Evolutionary conservation across 192 early-diverging fungal genomes (phyloP).

Genomic region (Backusella mclennaniae): DNA sequence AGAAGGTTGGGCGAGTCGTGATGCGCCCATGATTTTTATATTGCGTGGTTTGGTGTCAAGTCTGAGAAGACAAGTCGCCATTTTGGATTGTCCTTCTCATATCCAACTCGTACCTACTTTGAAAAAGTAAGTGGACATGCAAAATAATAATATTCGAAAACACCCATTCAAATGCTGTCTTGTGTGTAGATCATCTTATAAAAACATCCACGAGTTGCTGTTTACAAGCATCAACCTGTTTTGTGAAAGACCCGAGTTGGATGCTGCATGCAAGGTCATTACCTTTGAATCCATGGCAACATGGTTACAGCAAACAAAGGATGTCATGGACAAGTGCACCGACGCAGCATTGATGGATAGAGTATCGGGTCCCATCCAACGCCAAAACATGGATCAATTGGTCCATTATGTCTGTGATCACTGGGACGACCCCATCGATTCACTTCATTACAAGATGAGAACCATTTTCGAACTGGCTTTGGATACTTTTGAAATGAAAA

Average conservation of each 20-base stretch:
- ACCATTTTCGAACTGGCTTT: conserved; percentile 72
- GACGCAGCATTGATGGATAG: conserved; percentile 17
- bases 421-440: conserved; percentile 88
- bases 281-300: conserved; percentile 75
- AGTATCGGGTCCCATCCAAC: conserved; percentile 25
- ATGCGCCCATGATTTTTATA: conserved; percentile 40
- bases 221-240: conserved; percentile 62
- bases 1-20: conserved; percentile 26
- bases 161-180: neutral
- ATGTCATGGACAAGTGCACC: conserved; percentile 29
- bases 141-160: no score
- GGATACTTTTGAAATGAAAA: conserved; percentile 53
- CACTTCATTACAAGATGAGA: conserved; percentile 70
- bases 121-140: conserved; percentile 7
- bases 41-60: conserved; percentile 49
- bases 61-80: conserved; percentile 36
- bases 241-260: conserved; percentile 60
- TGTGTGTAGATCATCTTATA: neutral
- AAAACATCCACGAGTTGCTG: conserved; percentile 54
- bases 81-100: conserved; percentile 24
- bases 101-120: neutral
- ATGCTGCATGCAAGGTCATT: conserved; percentile 64
- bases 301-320: conserved; percentile 63
- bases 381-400: conserved; percentile 50
- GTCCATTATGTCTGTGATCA: conserved; percentile 75